phyloP scores from a whole-genome alignment of 176 grass and related monocot genomes.

The Eremochloa ophiuroides region DNA sequence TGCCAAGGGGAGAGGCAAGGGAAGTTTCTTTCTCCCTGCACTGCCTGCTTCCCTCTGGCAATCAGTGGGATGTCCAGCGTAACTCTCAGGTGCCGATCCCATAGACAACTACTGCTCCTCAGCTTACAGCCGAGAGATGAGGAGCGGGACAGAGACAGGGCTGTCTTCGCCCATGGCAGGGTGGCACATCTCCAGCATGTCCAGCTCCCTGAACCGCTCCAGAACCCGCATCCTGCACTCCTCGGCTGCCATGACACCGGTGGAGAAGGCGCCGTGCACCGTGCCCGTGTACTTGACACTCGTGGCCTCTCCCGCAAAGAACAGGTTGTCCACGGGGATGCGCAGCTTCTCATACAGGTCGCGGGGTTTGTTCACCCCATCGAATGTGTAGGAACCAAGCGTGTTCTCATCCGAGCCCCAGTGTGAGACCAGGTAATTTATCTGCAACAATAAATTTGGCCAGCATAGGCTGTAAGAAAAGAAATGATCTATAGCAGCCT shows the following conservation, averaged over 20 bases:
- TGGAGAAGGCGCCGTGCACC: conserved; percentile 90
- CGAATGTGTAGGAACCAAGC: conserved; percentile 93
- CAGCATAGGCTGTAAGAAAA: background rate
- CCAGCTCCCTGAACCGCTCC: conserved; percentile 76
- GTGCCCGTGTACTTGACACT: conserved; percentile 89
- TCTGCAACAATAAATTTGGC: conserved; percentile 42
- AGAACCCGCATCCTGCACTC: conserved; percentile 87
- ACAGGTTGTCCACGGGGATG: conserved; percentile 90
- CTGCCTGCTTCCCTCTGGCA: conserved; percentile 36
- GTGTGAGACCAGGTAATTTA: conserved; percentile 82
- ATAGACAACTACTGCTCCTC: background rate
- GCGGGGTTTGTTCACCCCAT: conserved; percentile 65
- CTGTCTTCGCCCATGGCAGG: conserved; percentile 70
- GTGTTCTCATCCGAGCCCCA: conserved; percentile 91
- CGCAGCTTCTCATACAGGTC: conserved; percentile 83
- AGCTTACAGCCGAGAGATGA: conserved; percentile 79
- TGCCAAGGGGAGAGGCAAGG: conserved; percentile 30
- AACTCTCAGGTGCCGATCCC: background rate
- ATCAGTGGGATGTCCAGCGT: conserved; percentile 42
- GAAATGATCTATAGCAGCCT: background rate
- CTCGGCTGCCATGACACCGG: conserved; percentile 82
- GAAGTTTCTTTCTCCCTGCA: conserved; percentile 7
- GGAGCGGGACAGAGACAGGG: conserved; percentile 70
- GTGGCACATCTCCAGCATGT: conserved; percentile 67
- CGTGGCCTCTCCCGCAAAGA: conserved; percentile 94